Base-by-base conservation (phyloP, 352 stramenopile species). In the Globisporangium rhizosaccharum region DNA sequence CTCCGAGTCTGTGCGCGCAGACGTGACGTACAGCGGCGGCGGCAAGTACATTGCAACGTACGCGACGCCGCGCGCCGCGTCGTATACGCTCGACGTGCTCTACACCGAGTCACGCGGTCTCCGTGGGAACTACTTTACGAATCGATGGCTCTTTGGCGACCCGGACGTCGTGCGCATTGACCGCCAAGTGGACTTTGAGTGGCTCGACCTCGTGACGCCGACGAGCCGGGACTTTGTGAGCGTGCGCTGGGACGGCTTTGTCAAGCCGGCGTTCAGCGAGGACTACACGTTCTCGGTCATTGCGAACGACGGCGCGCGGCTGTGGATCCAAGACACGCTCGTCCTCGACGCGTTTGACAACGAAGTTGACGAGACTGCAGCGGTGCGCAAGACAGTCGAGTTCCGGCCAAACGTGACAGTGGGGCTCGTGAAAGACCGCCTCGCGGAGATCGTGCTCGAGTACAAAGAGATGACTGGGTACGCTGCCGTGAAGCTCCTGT, bases 151-250 rank as follows among this genome's bases (percentile, higher is more conserved):
- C 25, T 91, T 95, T 51, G 92, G 89, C 12, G 72, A 75, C 7
- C 83, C 94, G 7, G 78, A 87, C 26, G 42, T 97, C 1, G 82
- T 81, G 45, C 82, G 94, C 18, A 67, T 98, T 2, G 96, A 99
- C 65, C 46, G 67, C 10, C 62, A 71, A 4, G 82, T 99, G 52
- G 79, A 98, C 63, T 98, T 99, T 66, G 62, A 74, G 3, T 99
- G 96, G 96, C 65, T 76, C 17, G 80, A 94, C 49, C 76, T 87
- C 23, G 88, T 99, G 57, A 97, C 91, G 1, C 76, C 80, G 14
- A 97, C 87, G 1, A 95, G 85, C 51, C 83, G 89, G 62, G 94
- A 98, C 63, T 97, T 97, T 65, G 90, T 98, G 36, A 98, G 92
- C 51, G 79, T 97, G 26, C 87, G 94, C 11, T 98, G 95, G 95